A percentile compares a stretch with the other conserved stretches of the same genome.
These are phyloP conservation scores for Cruciata laevipes DNA, from an alignment of 257 asterid species.

Conservation along the genomic window DNA sequence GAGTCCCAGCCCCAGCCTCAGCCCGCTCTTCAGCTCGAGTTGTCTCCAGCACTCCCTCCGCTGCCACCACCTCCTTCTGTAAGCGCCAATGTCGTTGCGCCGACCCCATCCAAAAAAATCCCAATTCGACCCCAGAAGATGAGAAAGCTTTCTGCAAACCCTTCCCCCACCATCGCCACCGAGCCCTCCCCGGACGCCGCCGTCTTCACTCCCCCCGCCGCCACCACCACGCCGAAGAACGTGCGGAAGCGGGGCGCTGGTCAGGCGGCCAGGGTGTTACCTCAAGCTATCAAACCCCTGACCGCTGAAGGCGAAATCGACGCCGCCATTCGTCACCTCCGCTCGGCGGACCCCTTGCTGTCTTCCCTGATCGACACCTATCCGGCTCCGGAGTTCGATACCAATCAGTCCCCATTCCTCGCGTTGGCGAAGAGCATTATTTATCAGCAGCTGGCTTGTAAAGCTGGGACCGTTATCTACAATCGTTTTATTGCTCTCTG, in stretches of 20 bases:
- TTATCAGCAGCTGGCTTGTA: conserved; percentile 79
- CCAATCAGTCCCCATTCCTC: conserved; percentile 56
- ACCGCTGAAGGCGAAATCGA: conserved; percentile 61
- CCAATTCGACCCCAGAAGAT: conserved; percentile 94
- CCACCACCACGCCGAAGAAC: conserved; percentile 28
- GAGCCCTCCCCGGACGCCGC: conserved; percentile 15
- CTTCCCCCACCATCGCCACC: conserved; percentile 18
- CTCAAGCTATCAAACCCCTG: conserved; percentile 61
- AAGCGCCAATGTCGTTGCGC: conserved; percentile 22
- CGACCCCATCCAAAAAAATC: conserved; percentile 64
- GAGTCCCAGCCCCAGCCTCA: conserved; percentile 28
- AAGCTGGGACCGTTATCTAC: conserved; percentile 77
- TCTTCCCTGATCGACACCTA: conserved; percentile 49
- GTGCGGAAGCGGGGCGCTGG: conserved; percentile 50
- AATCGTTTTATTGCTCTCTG: conserved; percentile 74
- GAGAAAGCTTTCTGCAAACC: conserved; percentile 57
- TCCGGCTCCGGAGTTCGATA: conserved; percentile 56
- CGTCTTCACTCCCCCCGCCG: conserved; percentile 13
- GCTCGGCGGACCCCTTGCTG: conserved; percentile 54
- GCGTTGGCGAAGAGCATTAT: conserved; percentile 76
- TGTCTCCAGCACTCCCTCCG: conserved; percentile 21
- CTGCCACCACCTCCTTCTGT: conserved; percentile 22
- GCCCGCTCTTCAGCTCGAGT: conserved; percentile 28
- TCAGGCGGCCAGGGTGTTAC: conserved; percentile 43
- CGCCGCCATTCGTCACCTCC: conserved; percentile 58